Evolutionary conservation across 257 asterid species (phyloP), one percentile per base, ranked within the genome.

Genomic region (Capsicum chinense): DNA sequence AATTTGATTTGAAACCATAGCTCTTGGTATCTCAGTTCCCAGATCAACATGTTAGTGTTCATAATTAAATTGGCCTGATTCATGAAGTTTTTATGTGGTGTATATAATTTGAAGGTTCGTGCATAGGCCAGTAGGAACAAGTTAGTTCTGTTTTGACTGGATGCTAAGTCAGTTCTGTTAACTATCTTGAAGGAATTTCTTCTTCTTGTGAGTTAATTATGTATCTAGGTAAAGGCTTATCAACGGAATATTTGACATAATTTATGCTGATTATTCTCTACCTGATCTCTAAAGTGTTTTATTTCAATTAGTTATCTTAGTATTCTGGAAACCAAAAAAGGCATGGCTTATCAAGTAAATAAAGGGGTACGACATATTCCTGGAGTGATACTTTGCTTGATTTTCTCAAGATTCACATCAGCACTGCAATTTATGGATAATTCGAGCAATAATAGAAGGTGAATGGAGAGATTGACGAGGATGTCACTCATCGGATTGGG

Each of bases 21-120:
- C 50, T 68, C 78, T 68, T 11, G 52, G 56, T 47, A 70, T 70
- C 56, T 68, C 33, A 16, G 78, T 39, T 68, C 19, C 78, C 54
- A 10, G 16, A 56, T 70, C 56, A 70, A 70, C 35, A 70, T 44
- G 33, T n/a, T 70, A 70, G 35, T 70, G 79, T 70, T 70, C 79
- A 17, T 44, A 70, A 70, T 70, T 56, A 42, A 44, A 47, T 44
- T 17, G 14, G 56, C 35, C 8, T 70, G 56, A 42, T 70, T 42
- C 56, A 12, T 70, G 16, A 35, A 21, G 4, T 26, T 26, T 64
- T 26, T 26, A 26, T 64, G 44, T 64, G 70, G 14, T 64, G 70
- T 64, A 26, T 64, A 35, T 64, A 13, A 35, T 21, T 64, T 11
- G 17, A 63, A 63, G 42, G 14, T 64, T 26, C 6, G 15, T 64